A percentile compares a stretch with the other conserved stretches of the same genome.
These are phyloP conservation scores for Ulvella scutata DNA, from an alignment of 139 green algal genomes.

Conservation along the genomic window DNA sequence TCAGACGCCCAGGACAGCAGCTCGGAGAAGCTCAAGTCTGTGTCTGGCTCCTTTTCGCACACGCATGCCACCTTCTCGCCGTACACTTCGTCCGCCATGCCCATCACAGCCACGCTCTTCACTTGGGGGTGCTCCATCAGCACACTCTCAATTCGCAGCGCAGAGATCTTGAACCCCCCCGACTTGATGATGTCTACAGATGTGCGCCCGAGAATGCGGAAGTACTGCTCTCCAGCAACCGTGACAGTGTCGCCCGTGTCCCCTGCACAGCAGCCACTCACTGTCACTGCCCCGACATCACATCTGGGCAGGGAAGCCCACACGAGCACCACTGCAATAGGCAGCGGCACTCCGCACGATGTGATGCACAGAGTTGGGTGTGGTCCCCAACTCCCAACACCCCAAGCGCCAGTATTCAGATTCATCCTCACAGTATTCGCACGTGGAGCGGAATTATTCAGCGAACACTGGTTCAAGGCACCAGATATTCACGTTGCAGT, in stretches of 20 bases:
- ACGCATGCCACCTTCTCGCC: not conserved
- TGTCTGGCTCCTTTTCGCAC: not conserved
- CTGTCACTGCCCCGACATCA: not conserved
- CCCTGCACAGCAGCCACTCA: not conserved
- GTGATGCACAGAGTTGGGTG: too few species aligned
- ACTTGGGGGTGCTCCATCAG: slow-evolving; percentile 49
- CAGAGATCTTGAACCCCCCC: slow-evolving; percentile 82
- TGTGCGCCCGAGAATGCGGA: slow-evolving; percentile 63
- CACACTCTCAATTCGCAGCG: slow-evolving; percentile 61
- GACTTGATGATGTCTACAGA: slow-evolving; percentile 92
- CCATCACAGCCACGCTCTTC: not conserved
- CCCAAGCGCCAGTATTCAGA: too few species aligned
- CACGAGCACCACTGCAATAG: too few species aligned
- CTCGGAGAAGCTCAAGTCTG: slow-evolving; percentile 4
- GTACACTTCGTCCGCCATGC: not conserved
- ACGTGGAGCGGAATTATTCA: too few species aligned
- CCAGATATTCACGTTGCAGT: too few species aligned
- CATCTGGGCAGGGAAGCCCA: too few species aligned
- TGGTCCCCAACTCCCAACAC: too few species aligned
- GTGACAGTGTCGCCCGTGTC: slow-evolving; percentile 24
- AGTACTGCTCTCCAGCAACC: slow-evolving; percentile 38
- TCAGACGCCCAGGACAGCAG: slow-evolving; percentile 25
- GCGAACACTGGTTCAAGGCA: too few species aligned
- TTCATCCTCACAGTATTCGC: too few species aligned
- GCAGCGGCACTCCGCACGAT: too few species aligned